Percentiles rank a stretch among this genome's conserved stretches.
Evolutionary conservation across 192 early-diverging fungal species (phyloP).

Genomic region (Thamnidium elegans): DNA sequence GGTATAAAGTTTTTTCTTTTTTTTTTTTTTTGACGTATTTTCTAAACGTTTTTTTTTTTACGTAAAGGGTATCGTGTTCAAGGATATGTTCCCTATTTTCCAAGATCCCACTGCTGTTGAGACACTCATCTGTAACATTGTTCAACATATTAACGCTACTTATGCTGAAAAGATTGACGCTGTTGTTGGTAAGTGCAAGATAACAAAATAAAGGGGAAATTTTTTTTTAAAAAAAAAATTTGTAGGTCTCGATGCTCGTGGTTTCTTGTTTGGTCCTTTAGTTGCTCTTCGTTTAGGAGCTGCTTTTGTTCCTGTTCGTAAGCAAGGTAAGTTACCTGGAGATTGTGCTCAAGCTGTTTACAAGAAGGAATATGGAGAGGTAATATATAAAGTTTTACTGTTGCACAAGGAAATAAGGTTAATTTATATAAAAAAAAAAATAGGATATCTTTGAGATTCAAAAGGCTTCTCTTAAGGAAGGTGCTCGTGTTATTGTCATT

Average conservation of each 20-base stretch:
- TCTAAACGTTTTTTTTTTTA: neutral
- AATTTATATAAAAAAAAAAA: neutral
- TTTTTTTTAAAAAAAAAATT: neutral
- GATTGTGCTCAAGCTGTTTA: constrained; percentile 68
- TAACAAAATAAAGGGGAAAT: neutral
- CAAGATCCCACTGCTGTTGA: constrained; percentile 91
- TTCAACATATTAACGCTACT: constrained; percentile 70
- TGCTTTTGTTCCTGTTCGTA: constrained; percentile 93
- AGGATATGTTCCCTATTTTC: constrained; percentile 97
- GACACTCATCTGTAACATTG: constrained; percentile 83
- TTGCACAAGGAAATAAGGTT: neutral
- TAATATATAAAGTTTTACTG: constrained; percentile 20
- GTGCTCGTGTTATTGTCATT: constrained; percentile 86
- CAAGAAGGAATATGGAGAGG: constrained; percentile 92
- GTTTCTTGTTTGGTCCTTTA: constrained; percentile 93
- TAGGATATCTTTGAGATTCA: constrained; percentile 95
- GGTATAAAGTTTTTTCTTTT: constrained; percentile 27
- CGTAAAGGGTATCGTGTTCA: constrained; percentile 87
- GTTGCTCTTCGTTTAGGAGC: constrained; percentile 84
- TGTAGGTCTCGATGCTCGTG: constrained; percentile 90
- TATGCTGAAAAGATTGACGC: constrained; percentile 74
- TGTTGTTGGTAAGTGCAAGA: constrained; percentile 68
- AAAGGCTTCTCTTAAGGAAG: constrained; percentile 68
- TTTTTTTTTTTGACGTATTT: neutral
- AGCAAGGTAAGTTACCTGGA: constrained; percentile 95